Evolutionary conservation across 2,329 filamentous ascomycete species (phyloP), one percentile per base, ranked within the genome.

Genomic region (Pseudocercospora ulei): DNA sequence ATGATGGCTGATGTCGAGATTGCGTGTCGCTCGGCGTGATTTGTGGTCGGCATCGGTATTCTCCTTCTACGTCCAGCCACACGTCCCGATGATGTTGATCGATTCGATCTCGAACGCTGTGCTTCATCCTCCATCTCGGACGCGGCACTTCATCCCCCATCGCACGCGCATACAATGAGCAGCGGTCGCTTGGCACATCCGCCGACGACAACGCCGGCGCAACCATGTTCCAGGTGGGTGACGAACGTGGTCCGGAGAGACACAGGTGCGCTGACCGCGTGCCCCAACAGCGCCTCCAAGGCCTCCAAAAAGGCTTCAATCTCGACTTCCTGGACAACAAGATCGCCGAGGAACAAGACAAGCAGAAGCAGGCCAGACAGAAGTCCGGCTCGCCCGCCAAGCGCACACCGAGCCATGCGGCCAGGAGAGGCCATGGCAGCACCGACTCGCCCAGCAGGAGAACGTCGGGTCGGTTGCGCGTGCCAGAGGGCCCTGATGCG

Each of bases 281-380:
- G 2, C 3, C 9, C 25, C 2, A 11, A 16, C 33, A 36, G 36
- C 37, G 41, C 25, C 27, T 41, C 23, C 44, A 59, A 55, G 49
- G 56, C 38, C 47, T 61, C 33, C 38, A 39, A 5, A 60, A 60
- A 40, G 52, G 52, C 41, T 57, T 60, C 51, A 59, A 59, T 38
- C 51, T 62, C 38, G 59, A 60, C 40, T 62, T 61, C 46, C 51
- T 61, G 37, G 59, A 61, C 41, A 46, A 46, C 22, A 84, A 66
- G 82, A 90, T 95, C 56, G 82, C 85, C 55, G 85, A 94, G 65
- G 87, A 95, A 65, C 84, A 93, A 64, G 82, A 84, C 41, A 80
- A 83, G 42, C 81, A 86, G 58, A 74, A 74, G 56, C 43, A 41
- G 14, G 41, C 41, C 18, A 39, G 38, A 14, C 40, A 41, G 30